Conservation (phyloP, 1,139 yeast genomes). For the Suhomyces wounanorum region DNA sequence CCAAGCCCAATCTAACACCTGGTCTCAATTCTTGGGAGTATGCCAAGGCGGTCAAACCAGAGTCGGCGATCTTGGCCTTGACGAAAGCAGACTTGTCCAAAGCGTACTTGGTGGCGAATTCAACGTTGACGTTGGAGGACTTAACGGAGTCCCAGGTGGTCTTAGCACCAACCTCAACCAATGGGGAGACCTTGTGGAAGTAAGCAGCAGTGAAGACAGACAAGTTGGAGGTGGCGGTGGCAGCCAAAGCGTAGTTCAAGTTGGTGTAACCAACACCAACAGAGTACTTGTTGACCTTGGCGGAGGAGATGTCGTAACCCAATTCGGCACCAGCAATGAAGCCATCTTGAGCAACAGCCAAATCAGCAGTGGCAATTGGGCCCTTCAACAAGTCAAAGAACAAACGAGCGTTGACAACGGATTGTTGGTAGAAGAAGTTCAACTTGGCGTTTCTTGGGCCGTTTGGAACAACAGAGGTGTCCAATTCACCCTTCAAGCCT, state of each 20-base stretch:
- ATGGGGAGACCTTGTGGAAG: conserved; percentile 92
- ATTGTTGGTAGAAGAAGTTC: conserved; percentile 90
- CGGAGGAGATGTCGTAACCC: conserved; percentile 92
- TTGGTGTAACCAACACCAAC: conserved; percentile 93
- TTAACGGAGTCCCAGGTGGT: conserved; percentile 89
- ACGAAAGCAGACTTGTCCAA: conserved; percentile 86
- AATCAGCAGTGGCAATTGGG: conserved; percentile 92
- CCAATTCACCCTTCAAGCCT: conserved; percentile 91
- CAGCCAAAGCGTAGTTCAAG: conserved; percentile 83
- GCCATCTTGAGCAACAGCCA: conserved; percentile 94
- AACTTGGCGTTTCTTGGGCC: conserved; percentile 88
- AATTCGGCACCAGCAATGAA: conserved; percentile 97
- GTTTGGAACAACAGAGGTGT: conserved; percentile 85
- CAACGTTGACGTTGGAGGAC: conserved; percentile 74
- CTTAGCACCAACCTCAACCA: conserved; percentile 96
- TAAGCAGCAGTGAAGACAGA: conserved; percentile 92
- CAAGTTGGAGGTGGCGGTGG: conserved; percentile 87
- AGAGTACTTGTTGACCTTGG: conserved; percentile 91
- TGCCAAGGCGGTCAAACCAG: conserved; percentile 91
- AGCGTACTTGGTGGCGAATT: conserved; percentile 93
- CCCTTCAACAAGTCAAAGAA: conserved; percentile 95
- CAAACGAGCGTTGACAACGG: conserved; percentile 91
- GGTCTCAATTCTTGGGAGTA: conserved; percentile 96
- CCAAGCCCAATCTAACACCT: conserved; percentile 96
- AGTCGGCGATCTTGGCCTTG: conserved; percentile 96